Conservation (phyloP, 2,329 filamentous ascomycete genomes). For the Arthrobotrys megalospora region DNA sequence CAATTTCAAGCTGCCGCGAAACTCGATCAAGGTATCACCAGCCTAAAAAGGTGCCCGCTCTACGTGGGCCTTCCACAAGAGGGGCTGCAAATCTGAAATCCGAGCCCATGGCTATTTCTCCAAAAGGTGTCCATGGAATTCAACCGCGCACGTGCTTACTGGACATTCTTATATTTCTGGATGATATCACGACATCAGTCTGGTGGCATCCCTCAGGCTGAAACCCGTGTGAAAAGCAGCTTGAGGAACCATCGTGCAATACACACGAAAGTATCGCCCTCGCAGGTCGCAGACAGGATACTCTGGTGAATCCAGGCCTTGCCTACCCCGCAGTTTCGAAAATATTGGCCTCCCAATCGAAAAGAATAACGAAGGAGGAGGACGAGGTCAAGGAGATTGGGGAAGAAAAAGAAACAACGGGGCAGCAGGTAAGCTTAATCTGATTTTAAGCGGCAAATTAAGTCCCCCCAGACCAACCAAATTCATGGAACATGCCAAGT, state of each 20-base stretch:
- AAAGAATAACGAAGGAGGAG: background rate
- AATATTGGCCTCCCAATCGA: constrained; percentile 5
- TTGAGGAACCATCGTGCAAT: background rate
- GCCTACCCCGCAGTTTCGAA: constrained; percentile 60
- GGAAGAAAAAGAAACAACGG: constrained; percentile 31
- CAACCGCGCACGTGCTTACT: constrained; percentile 32
- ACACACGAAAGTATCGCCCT: constrained; percentile 2
- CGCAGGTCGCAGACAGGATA: constrained; percentile 15
- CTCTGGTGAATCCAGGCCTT: constrained; percentile 20
- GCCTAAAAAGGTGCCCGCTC: constrained; percentile 31
- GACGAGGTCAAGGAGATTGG: background rate
- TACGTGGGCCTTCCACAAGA: constrained; percentile 23
- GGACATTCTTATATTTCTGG: background rate
- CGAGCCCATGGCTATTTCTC: constrained; percentile 32
- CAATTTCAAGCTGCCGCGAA: constrained; percentile 36
- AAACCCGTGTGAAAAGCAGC: background rate
- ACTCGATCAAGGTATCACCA: constrained; percentile 40
- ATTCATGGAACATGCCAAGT: constrained; percentile 61
- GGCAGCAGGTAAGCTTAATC: constrained; percentile 54
- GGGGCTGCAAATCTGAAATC: constrained; percentile 27
- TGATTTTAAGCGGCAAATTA: constrained; percentile 61
- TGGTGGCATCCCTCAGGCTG: constrained; percentile 17
- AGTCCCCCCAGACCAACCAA: constrained; percentile 60
- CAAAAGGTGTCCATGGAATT: constrained; percentile 27
- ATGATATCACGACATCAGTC: constrained; percentile 28